phyloP scores from a whole-genome alignment of 169 alveolate genomes.

The Miamiensis avidus region DNA sequence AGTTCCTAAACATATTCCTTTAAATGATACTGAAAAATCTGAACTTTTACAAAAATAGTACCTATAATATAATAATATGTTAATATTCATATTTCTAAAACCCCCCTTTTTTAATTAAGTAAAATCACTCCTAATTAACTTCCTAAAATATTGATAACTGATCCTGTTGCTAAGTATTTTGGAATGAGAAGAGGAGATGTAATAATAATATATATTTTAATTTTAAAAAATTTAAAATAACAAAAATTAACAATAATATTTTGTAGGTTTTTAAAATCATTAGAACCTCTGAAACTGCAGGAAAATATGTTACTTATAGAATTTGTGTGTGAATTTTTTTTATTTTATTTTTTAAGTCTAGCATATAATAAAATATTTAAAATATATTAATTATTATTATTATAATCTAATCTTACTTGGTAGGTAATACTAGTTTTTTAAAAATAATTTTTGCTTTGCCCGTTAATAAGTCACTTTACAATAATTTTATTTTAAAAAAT shows the following conservation, averaged over 20 bases:
- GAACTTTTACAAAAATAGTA: conserved; percentile 20
- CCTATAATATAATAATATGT: not conserved
- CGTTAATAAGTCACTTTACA: too few relatives aligned
- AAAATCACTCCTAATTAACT: conserved; percentile 16
- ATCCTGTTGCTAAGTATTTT: conserved; percentile 23
- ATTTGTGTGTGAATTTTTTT: not conserved
- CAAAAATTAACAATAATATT: not conserved
- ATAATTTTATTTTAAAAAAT: too few relatives aligned
- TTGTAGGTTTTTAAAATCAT: conserved; percentile 22
- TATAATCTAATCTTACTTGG: too few relatives aligned
- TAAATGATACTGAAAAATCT: conserved; percentile 14
- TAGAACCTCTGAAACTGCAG: conserved; percentile 33
- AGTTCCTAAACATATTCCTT: conserved; percentile 27
- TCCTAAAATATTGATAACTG: conserved; percentile 15
- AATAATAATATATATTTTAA: not conserved
- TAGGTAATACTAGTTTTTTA: too few relatives aligned
- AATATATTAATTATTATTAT: too few relatives aligned
- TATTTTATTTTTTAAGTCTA: too few relatives aligned
- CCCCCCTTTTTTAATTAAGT: not conserved
- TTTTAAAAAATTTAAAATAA: not conserved
- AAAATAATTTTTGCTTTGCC: too few relatives aligned
- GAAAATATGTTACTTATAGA: conserved; percentile 36
- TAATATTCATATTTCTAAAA: too few relatives aligned
- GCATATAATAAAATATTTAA: too few relatives aligned
- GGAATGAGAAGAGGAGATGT: conserved; percentile 19